Conservation (phyloP, 768 basidiomycete species). For the Imleria badia region DNA sequence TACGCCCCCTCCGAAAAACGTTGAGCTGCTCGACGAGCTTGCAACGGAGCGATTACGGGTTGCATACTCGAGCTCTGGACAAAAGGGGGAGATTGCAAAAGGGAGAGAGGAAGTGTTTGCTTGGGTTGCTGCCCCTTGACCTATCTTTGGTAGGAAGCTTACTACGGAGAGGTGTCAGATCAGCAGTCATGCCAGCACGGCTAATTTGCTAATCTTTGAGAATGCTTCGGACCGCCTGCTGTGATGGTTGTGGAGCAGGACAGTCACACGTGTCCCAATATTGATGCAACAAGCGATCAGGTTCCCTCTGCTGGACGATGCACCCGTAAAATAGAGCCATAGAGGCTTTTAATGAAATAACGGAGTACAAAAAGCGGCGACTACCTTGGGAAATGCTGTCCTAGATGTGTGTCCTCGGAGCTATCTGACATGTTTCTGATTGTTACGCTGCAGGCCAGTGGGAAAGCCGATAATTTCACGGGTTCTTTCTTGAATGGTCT, state of each 20-base stretch:
- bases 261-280: not conserved
- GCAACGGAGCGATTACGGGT: conserved; percentile 69
- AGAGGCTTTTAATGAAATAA: not conserved
- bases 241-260: not conserved
- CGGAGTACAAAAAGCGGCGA: not conserved
- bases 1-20: conserved; percentile 52
- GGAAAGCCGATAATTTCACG: not conserved
- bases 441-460: not conserved
- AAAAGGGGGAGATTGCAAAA: conserved; percentile 37
- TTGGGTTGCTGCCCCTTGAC: conserved; percentile 39
- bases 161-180: not conserved
- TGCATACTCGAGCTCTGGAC: conserved; percentile 52
- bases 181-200: not conserved
- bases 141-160: not conserved
- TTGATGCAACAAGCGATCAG: not conserved
- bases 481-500: not conserved
- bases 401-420: not conserved
- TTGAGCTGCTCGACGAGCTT: conserved; percentile 64
- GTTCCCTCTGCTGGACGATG: not conserved
- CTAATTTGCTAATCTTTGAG: conserved; percentile 3
- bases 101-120: conserved; percentile 44
- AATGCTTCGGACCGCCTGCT: not conserved
- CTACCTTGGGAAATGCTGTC: not conserved
- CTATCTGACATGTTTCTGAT: not conserved
- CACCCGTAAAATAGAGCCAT: not conserved